Percentiles rank a stretch among this genome's conserved stretches.
These are phyloP conservation scores for Cucurbitaria berberidis DNA, from an alignment of 2,329 filamentous ascomycete species.

Conservation along the genomic window DNA sequence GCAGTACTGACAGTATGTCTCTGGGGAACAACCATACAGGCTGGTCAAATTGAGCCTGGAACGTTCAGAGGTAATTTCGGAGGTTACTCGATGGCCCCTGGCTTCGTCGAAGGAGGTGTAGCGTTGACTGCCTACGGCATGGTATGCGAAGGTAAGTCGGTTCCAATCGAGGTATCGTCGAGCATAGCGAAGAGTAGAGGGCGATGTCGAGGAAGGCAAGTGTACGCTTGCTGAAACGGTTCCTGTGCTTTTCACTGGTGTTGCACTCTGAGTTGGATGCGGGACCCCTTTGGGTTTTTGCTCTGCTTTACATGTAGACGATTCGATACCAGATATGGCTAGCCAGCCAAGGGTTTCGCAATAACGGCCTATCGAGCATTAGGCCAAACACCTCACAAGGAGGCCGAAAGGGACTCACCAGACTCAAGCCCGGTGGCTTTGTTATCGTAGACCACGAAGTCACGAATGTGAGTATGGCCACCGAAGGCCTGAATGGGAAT, in stretches of 20 bases:
- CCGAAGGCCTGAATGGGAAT: slow-evolving; percentile 70
- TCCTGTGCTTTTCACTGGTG: slow-evolving; percentile 35
- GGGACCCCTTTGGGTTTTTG: slow-evolving; percentile 51
- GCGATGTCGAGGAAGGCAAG: slow-evolving; percentile 41
- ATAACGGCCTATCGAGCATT: slow-evolving; percentile 56
- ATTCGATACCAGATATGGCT: slow-evolving; percentile 66
- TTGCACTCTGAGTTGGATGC: slow-evolving; percentile 50
- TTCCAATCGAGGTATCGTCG: slow-evolving; percentile 74
- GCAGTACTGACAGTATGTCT: slow-evolving; percentile 65
- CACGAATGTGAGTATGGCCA: slow-evolving; percentile 69
- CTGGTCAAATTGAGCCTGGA: slow-evolving; percentile 61
- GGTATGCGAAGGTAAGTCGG: slow-evolving; percentile 68
- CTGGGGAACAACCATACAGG: slow-evolving; percentile 66
- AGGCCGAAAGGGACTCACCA: slow-evolving; percentile 35
- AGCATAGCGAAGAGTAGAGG: slow-evolving; percentile 55
- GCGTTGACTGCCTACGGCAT: slow-evolving; percentile 60
- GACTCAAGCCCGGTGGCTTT: slow-evolving; percentile 67
- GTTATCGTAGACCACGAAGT: slow-evolving; percentile 69
- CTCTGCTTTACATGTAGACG: slow-evolving; percentile 52
- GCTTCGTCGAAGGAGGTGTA: slow-evolving; percentile 56
- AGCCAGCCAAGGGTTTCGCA: slow-evolving; percentile 73
- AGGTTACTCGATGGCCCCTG: slow-evolving; percentile 55
- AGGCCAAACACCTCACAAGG: background rate
- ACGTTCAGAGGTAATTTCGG: slow-evolving; percentile 59
- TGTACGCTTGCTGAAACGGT: slow-evolving; percentile 34